These are phyloP conservation scores for Ceratocystis eucalypticola DNA, from an alignment of 2,329 filamentous ascomycete genomes.

Conservation along the genomic window DNA sequence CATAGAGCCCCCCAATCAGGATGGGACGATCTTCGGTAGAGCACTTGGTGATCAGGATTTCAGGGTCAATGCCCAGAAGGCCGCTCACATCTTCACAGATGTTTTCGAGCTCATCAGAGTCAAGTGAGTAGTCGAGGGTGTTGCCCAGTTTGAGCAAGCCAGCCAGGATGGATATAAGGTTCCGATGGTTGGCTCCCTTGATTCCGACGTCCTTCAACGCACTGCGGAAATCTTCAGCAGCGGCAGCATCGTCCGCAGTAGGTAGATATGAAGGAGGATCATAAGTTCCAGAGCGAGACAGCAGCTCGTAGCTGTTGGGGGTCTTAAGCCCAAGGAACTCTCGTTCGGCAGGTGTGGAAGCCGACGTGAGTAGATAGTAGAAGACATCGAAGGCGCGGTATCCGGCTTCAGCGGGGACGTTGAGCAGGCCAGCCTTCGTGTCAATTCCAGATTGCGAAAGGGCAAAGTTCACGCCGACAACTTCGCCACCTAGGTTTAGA, in stretches of 20 bases:
- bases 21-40: conserved; percentile 73
- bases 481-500: conserved; percentile 63
- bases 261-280: conserved; percentile 76
- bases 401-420: conserved; percentile 64
- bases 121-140: conserved; percentile 69
- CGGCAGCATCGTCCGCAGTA: conserved; percentile 80
- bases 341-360: conserved; percentile 73
- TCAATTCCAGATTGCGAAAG: conserved; percentile 82
- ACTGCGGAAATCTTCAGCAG: conserved; percentile 82
- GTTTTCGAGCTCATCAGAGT: conserved; percentile 71
- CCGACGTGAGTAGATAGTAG: conserved; percentile 89
- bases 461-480: conserved; percentile 61
- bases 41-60: conserved; percentile 63
- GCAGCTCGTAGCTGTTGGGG: conserved; percentile 61
- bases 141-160: conserved; percentile 86
- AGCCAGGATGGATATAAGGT: conserved; percentile 72
- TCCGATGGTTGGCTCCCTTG: conserved; percentile 69
- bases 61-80: conserved; percentile 74
- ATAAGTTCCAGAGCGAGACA: conserved; percentile 76
- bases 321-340: conserved; percentile 75
- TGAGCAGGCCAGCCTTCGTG: conserved; percentile 63
- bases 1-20: conserved; percentile 76
- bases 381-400: conserved; percentile 95
- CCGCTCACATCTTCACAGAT: conserved; percentile 83
- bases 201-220: conserved; percentile 87